A percentile compares a stretch with the other conserved stretches of the same genome.
These are phyloP conservation scores for Suillus bovinus DNA, from an alignment of 768 basidiomycete genomes.

Conservation along the genomic window DNA sequence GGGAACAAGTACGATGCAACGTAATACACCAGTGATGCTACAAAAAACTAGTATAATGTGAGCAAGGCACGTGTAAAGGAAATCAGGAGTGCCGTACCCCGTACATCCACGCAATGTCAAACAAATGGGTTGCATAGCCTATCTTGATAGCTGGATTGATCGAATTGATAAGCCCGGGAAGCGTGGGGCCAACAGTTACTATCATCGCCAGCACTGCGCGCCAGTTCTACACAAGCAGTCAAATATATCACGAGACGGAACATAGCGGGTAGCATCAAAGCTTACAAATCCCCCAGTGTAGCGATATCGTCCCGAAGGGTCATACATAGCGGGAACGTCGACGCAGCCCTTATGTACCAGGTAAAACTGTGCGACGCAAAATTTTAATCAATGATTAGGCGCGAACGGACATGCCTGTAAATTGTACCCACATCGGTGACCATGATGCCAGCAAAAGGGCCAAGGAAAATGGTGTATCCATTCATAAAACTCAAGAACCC, in stretches of 20 bases:
- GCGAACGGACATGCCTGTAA: background rate
- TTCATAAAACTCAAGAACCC: constrained; percentile 80
- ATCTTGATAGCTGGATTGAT: constrained; percentile 68
- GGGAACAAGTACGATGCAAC: constrained; percentile 26
- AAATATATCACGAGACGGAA: background rate
- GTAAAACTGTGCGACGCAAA: constrained; percentile 58
- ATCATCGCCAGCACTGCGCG: constrained; percentile 71
- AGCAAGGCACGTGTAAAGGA: constrained; percentile 11
- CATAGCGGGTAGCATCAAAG: constrained; percentile 13
- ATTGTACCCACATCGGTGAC: constrained; percentile 50
- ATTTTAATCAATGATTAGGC: background rate
- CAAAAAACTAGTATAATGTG: constrained; percentile 22
- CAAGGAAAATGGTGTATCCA: constrained; percentile 84
- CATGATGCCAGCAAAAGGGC: constrained; percentile 81
- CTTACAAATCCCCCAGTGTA: constrained; percentile 75
- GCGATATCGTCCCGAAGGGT: constrained; percentile 74
- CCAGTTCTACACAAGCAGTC: constrained; percentile 61
- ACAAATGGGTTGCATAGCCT: constrained; percentile 56
- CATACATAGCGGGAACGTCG: constrained; percentile 84
- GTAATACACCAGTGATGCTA: constrained; percentile 28
- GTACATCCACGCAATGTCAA: constrained; percentile 76
- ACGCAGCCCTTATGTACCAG: constrained; percentile 69
- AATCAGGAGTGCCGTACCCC: constrained; percentile 49
- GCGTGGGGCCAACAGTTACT: constrained; percentile 64
- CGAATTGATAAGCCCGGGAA: constrained; percentile 76